Evolutionary conservation across 2,329 filamentous ascomycete genomes (phyloP), one percentile per base, ranked within the genome.

Genomic region (Fulvia fulva): DNA sequence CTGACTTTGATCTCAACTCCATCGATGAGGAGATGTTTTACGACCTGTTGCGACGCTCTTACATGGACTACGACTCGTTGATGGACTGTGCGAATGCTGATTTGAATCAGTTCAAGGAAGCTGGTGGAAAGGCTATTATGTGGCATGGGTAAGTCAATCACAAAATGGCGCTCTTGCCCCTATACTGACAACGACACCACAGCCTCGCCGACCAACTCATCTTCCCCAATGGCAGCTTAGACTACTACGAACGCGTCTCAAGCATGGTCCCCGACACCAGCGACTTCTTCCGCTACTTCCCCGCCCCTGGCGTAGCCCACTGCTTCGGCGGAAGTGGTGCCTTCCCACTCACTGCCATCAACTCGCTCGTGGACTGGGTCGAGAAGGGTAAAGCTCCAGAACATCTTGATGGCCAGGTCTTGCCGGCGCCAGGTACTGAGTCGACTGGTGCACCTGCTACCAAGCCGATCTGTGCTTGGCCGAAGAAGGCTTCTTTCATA

Each of bases 41-140:
- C 58, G 25, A 56, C 14, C 26, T 64, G 28, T 55, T 65, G 5
- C 55, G 58, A 23, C 45, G 44, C 16, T 64, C 58, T 1, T 56
- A 52, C 30, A 51, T 58, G 16, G 55, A 64, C 51, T 76, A 73
- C 55, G 53, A 66, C 21, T 64, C 67, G 1, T 64, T 73, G 37
- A 73, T 77, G 44, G 71, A 71, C 12, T 73, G 72, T 1, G 60
- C 67, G n/a, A 64, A 75, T 41, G 67, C 74, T 3, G 69, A 77
- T 56, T 66, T 78, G 0, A 64, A 67, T 1, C 61, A 32, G 0
- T 78, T 77, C 63, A 66, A 69, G 21, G 51, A 66, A 2, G 57
- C 64, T 0, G 75, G 73, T 0, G 74, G 71, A 0, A 78, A 77
- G 56, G 66, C 78, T 57, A 65, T 78, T 9, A 32, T 44, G n/a